phyloP scores from a whole-genome alignment of 2,329 filamentous ascomycete genomes.

The Claviceps lovelessii region DNA sequence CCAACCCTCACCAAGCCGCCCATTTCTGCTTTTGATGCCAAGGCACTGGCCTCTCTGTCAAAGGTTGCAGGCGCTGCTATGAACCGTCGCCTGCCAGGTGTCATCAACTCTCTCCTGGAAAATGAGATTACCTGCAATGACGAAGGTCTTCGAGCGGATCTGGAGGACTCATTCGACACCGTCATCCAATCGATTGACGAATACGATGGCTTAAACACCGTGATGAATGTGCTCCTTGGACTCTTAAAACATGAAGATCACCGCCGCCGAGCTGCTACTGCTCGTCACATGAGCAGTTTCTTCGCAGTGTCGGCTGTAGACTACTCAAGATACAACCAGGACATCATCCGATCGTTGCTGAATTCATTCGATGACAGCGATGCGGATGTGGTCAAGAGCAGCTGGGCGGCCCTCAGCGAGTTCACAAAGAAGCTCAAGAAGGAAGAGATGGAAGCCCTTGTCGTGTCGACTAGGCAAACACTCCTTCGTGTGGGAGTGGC shows the following conservation, averaged over 20 bases:
- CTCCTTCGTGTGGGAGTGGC: slow-evolving; percentile 79
- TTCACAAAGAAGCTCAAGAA: slow-evolving; percentile 85
- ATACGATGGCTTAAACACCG: slow-evolving; percentile 85
- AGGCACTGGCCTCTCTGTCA: slow-evolving; percentile 80
- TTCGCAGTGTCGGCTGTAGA: slow-evolving; percentile 69
- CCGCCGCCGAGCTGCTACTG: slow-evolving; percentile 62
- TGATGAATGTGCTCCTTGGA: slow-evolving; percentile 83
- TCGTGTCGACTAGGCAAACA: slow-evolving; percentile 71
- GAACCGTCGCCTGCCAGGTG: slow-evolving; percentile 76
- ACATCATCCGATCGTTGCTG: slow-evolving; percentile 79
- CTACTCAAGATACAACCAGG: slow-evolving; percentile 90
- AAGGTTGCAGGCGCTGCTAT: slow-evolving; percentile 83
- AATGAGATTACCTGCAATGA: slow-evolving; percentile 70
- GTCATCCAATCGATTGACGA: slow-evolving; percentile 90
- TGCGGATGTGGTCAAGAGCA: slow-evolving; percentile 67
- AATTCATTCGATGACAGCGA: slow-evolving; percentile 88
- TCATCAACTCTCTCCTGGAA: slow-evolving; percentile 89
- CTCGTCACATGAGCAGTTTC: slow-evolving; percentile 70
- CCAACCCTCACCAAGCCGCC: slow-evolving; percentile 82
- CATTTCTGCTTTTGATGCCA: slow-evolving; percentile 89
- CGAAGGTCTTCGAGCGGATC: slow-evolving; percentile 55
- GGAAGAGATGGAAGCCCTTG: slow-evolving; percentile 93
- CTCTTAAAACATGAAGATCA: slow-evolving; percentile 91
- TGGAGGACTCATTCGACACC: slow-evolving; percentile 71
- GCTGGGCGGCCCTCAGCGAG: slow-evolving; percentile 74